Percentiles rank a stretch among this genome's conserved stretches.
Evolutionary conservation across 2,329 filamentous ascomycete genomes (phyloP).

Genomic region (Fusarium paranaense): DNA sequence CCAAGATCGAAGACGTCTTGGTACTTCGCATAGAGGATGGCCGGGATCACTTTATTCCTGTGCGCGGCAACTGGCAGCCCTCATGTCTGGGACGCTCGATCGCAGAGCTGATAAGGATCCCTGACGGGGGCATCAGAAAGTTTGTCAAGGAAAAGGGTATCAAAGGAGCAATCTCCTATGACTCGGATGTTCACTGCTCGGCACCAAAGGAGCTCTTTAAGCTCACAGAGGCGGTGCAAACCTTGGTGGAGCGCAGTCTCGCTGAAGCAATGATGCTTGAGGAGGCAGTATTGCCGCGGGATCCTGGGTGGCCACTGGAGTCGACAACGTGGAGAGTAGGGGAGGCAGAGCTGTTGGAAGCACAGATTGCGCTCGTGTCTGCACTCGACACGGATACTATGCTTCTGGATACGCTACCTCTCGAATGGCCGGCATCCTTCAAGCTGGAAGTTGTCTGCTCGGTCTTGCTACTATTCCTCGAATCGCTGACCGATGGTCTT

Average conservation of each 20-base stretch:
- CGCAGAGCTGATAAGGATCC: constrained; percentile 88
- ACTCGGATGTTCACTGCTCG: constrained; percentile 75
- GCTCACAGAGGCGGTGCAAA: constrained; percentile 82
- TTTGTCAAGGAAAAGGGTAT: constrained; percentile 56
- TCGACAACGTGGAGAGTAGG: constrained; percentile 50
- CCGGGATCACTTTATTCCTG: constrained; percentile 89
- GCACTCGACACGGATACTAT: constrained; percentile 79
- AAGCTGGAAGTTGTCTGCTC: constrained; percentile 81
- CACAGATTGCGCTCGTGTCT: constrained; percentile 61
- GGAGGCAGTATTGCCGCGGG: constrained; percentile 61
- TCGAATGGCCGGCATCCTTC: constrained; percentile 71
- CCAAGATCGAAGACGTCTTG: constrained; percentile 83
- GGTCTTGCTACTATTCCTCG: constrained; percentile 79
- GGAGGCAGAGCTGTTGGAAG: constrained; percentile 38
- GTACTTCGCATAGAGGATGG: constrained; percentile 87
- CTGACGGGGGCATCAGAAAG: constrained; percentile 79
- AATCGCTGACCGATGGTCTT: constrained; percentile 81
- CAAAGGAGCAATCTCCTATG: constrained; percentile 64
- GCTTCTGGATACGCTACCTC: constrained; percentile 70
- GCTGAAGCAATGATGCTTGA: constrained; percentile 74
- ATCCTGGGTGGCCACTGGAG: constrained; percentile 72
- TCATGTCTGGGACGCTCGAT: constrained; percentile 87
- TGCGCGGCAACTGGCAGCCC: constrained; percentile 82
- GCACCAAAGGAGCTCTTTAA: constrained; percentile 91
- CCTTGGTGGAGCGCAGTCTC: constrained; percentile 65